phyloP scores from a whole-genome alignment of 768 basidiomycete species.

The Mycena floridula region DNA sequence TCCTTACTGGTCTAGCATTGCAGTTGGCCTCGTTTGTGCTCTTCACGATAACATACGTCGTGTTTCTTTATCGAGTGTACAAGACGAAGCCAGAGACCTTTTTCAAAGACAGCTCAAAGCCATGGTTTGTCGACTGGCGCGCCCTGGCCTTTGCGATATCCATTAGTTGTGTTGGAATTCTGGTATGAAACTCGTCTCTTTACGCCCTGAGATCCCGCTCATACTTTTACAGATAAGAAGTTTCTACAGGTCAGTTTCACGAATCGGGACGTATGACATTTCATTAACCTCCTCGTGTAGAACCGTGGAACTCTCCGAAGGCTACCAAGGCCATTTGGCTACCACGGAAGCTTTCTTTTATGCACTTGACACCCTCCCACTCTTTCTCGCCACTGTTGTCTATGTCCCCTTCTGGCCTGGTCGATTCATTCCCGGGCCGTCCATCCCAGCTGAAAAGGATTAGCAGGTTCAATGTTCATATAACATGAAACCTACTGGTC shows the following conservation, averaged over 20 bases:
- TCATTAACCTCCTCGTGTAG: constrained; percentile 12
- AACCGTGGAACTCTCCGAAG: constrained; percentile 55
- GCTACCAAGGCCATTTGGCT: constrained; percentile 51
- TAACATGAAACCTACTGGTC: neutral
- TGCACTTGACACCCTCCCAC: constrained; percentile 58
- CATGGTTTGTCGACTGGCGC: constrained; percentile 56
- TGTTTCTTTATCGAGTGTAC: constrained; percentile 45
- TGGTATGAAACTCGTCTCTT: constrained; percentile 36
- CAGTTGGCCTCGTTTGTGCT: constrained; percentile 48
- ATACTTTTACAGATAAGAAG: too few species aligned
- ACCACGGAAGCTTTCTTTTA: constrained; percentile 62
- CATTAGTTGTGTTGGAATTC: constrained; percentile 55
- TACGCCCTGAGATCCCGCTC: too few species aligned
- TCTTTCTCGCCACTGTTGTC: constrained; percentile 51
- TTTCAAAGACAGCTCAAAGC: constrained; percentile 26
- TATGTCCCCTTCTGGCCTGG: constrained; percentile 66
- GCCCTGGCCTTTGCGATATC: constrained; percentile 42
- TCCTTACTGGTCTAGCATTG: constrained; percentile 49
- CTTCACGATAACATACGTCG: constrained; percentile 39
- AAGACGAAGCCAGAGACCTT: constrained; percentile 34
- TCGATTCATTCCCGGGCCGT: constrained; percentile 31
- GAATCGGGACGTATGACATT: too few species aligned
- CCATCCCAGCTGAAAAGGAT: neutral
- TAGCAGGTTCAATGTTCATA: neutral
- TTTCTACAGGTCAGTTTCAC: too few species aligned